Evolutionary conservation across 1,284 basidiomycete genomes (phyloP).

Genomic region (Leccinum cinnamomeum): DNA sequence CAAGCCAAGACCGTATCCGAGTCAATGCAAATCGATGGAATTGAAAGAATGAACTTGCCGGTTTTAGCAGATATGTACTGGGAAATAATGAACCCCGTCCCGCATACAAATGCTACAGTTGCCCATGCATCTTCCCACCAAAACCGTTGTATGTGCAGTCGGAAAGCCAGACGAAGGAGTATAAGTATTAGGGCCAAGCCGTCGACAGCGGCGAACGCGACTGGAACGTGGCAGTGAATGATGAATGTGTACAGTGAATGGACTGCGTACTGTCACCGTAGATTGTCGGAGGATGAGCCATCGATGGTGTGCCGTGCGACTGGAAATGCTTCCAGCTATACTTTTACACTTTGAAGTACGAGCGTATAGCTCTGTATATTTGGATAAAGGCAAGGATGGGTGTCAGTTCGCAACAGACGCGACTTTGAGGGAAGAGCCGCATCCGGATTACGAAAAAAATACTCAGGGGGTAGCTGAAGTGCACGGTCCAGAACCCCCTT

Average conservation of each 20-base stretch:
- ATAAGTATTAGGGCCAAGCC: background rate
- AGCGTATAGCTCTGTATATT: background rate
- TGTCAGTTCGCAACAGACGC: background rate
- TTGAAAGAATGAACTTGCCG: background rate
- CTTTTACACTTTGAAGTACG: background rate
- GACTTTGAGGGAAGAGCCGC: no score
- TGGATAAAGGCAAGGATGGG: no score
- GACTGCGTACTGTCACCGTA: background rate
- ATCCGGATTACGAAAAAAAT: no score
- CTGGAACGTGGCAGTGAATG: background rate
- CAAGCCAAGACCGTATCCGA: background rate
- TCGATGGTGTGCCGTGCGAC: background rate
- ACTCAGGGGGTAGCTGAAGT: no score
- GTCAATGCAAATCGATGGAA: background rate
- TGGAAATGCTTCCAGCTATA: background rate
- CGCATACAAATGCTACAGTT: background rate
- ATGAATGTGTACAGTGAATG: background rate
- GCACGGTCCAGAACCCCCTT: no score
- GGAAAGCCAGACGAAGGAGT: background rate
- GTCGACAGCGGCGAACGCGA: background rate
- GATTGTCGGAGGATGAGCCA: background rate
- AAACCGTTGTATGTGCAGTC: background rate
- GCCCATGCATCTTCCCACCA: constrained; percentile 1
- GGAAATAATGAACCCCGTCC: background rate
- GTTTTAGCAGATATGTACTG: background rate